These are phyloP conservation scores for Cryoendolithus antarcticus DNA, from an alignment of 2,329 filamentous ascomycete species.

Conservation along the genomic window DNA sequence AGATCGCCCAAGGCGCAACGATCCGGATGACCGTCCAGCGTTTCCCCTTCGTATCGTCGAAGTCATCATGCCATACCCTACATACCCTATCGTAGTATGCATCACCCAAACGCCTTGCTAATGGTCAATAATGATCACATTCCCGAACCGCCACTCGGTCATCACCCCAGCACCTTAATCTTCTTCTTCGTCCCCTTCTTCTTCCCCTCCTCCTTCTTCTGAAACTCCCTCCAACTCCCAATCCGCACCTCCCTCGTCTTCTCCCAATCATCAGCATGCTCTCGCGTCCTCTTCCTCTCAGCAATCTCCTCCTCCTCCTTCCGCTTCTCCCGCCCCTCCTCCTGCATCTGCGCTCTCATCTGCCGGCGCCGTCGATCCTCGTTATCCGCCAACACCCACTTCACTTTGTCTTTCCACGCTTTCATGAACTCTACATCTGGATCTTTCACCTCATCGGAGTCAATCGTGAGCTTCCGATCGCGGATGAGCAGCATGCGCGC, in stretches of 20 bases:
- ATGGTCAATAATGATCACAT: too few relatives aligned
- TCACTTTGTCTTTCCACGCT: conserved; percentile 83
- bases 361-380: conserved; percentile 75
- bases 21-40: too few relatives aligned
- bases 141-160: too few relatives aligned
- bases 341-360: conserved; percentile 88
- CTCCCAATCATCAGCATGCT: conserved; percentile 94
- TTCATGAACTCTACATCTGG: conserved; percentile 63
- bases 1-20: too few relatives aligned
- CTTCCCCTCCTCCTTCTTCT: conserved; percentile 41
- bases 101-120: too few relatives aligned
- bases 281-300: conserved; percentile 48
- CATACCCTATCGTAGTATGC: too few relatives aligned
- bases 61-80: too few relatives aligned
- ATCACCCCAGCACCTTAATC: conserved; percentile 6
- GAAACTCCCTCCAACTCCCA: conserved; percentile 84
- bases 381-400: conserved; percentile 82
- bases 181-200: conserved; percentile 6
- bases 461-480: conserved; percentile 83
- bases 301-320: conserved; percentile 77
- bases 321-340: conserved; percentile 81
- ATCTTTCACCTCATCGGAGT: conserved; percentile 68
- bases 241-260: conserved; percentile 82
- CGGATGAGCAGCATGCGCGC: conserved; percentile 90
- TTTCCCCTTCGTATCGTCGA: too few relatives aligned